Base-by-base conservation (phyloP, 2,329 filamentous ascomycete species). In the Mariannaea sp. region DNA sequence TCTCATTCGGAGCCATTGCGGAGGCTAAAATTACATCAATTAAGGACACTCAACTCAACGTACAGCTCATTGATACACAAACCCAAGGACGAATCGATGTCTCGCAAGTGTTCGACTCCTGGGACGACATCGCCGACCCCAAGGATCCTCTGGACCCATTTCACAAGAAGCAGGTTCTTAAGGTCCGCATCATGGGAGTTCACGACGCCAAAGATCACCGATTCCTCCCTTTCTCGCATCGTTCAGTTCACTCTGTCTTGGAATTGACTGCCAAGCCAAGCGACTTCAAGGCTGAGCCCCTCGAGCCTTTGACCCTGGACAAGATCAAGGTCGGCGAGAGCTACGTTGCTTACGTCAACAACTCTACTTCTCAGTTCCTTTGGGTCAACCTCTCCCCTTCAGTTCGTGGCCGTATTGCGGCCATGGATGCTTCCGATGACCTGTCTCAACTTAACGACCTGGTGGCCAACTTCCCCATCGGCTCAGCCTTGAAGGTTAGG, bases 341-440 rank as follows among this genome's bases (percentile, higher is more conserved):
- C 2, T 85, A 89, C 72, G 72, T 95, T 44, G 92, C 88, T 1
- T 97, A 93, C 67, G 84, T 99, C 68, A 99, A 97, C 78, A 97
- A 97, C 68, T 80, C 93, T 56, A 83, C 83, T 17, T 81, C 89
- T 22, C 86, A 90, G 59, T 89, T 83, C 67, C 79, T 96, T 17
- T 97, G 94, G 93, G 88, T 95, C 39, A 97, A 92, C 67, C 75
- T 99, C 17, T 91, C 92, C 2, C 92, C 94, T 6, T 90, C 88
- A 46, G 86, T 99, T 13, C 87, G 92, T 54, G 94, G 94, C 50
- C 85, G 92, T 44, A 84, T 99, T 50, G 85, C 85, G 48, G 82
- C 88, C 57, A 85, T 94, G 70, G 92, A 97, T 67, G 84, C 94
- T 7, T 92, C 91, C 0, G 90, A 96, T 65, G 92, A 97, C 70